These are phyloP conservation scores for Poronia punctata DNA, from an alignment of 495 filamentous ascomycete species.

Conservation along the genomic window DNA sequence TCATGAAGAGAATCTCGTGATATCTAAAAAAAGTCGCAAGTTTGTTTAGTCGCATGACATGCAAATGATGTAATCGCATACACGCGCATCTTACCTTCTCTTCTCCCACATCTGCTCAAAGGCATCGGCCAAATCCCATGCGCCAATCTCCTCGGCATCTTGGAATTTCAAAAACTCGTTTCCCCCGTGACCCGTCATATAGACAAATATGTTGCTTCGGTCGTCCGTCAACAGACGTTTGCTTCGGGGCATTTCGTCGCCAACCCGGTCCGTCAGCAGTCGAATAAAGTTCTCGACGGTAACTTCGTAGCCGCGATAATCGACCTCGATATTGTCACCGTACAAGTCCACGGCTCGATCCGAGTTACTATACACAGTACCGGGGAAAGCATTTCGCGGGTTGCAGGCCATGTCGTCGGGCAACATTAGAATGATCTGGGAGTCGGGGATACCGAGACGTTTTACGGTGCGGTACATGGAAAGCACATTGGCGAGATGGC, in stretches of 20 bases:
- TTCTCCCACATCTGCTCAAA: slow-evolving; percentile 99
- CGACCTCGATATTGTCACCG: slow-evolving; percentile 97
- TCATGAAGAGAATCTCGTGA: slow-evolving; percentile 98
- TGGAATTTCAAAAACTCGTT: slow-evolving; percentile 99
- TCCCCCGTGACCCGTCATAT: slow-evolving; percentile 99
- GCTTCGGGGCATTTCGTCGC: slow-evolving; percentile 85
- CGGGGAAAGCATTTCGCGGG: slow-evolving; percentile 93
- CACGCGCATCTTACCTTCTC: slow-evolving; percentile 65
- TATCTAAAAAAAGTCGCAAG: slow-evolving; percentile 40
- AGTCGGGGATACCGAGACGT: slow-evolving; percentile 94
- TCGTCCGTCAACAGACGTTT: slow-evolving; percentile 89
- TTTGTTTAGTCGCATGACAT: background rate
- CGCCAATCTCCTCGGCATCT: slow-evolving; percentile 93
- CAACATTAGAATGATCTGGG: slow-evolving; percentile 98
- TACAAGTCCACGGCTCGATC: slow-evolving; percentile 94
- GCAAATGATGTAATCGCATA: no score
- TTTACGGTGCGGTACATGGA: slow-evolving; percentile 98
- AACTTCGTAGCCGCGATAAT: slow-evolving; percentile 96
- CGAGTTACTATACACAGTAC: slow-evolving; percentile 96
- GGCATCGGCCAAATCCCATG: slow-evolving; percentile 92
- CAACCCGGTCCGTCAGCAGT: slow-evolving; percentile 85
- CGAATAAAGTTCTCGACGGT: slow-evolving; percentile 99
- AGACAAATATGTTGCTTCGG: slow-evolving; percentile 91
- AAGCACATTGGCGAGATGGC: slow-evolving; percentile 94
- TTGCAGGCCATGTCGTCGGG: slow-evolving; percentile 99